Percentiles rank a stretch among this genome's conserved stretches.
phyloP scores from a whole-genome alignment of 176 grass and related monocot genomes.

The Bonia amplexicaulis region DNA sequence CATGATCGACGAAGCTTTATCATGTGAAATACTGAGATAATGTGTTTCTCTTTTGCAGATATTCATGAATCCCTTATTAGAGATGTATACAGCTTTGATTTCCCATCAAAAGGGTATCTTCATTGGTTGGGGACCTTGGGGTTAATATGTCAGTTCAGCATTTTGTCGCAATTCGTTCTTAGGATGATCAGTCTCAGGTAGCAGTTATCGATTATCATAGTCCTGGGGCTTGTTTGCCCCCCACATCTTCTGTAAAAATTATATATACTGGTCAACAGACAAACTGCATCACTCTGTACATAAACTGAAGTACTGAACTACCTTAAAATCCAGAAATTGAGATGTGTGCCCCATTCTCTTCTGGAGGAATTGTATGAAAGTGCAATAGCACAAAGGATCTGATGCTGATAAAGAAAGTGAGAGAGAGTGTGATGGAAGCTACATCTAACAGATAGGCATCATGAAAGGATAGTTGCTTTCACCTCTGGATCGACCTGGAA shows the following conservation, averaged over 20 bases:
- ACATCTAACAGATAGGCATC: not conserved
- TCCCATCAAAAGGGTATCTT: constrained; percentile 9
- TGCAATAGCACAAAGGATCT: not conserved
- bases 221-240: constrained; percentile 5
- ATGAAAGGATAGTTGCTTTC: not conserved
- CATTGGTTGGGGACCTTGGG: not conserved
- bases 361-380: not conserved
- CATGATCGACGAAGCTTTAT: not conserved
- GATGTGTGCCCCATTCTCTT: not conserved
- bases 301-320: constrained; percentile 11
- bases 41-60: constrained; percentile 27
- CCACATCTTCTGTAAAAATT: constrained; percentile 21
- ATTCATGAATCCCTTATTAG: constrained; percentile 5
- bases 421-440: not conserved
- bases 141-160: not conserved
- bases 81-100: not conserved
- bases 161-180: not conserved
- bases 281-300: constrained; percentile 35
- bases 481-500: not conserved
- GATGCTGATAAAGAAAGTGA: not conserved
- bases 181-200: not conserved
- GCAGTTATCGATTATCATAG: not conserved
- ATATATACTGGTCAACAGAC: not conserved
- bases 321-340: constrained; percentile 7
- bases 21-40: not conserved